Base-by-base conservation (phyloP, 2,329 filamentous ascomycete species). In the Sarocladium brachiariae region DNA sequence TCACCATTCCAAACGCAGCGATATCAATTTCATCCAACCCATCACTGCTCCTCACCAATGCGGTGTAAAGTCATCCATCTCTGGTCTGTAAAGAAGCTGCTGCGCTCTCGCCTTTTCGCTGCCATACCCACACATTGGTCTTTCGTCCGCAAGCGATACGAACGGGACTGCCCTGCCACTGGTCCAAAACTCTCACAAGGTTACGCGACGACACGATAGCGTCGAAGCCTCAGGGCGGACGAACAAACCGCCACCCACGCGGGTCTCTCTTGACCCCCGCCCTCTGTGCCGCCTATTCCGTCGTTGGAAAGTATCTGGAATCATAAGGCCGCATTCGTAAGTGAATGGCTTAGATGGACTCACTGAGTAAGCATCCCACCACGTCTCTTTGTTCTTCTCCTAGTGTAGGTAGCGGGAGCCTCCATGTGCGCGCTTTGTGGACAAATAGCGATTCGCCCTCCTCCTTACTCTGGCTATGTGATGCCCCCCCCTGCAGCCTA, bases 331-430 rank as follows among this genome's bases (percentile, higher is more conserved):
- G 43, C 24, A 30, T 47, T 18, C 10, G 31, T 35, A n/a, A 24
- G 46, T 21, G 33, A 47, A 35, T 49, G 33, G 46, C 24, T 31
- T 49, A 55, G 43, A 64, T 64, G 62, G 48, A 56, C 52, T 60
- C 61, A 45, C 60, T 64, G 51, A 64, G 61, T 64, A 63, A 63
- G 61, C 56, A 30, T 14, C 30, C 51, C 52, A 55, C 53, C 24
- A 23, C 50, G 4, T 30, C n/a, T 47, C 43, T 33, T 47, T 37
- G 31, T 49, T 49, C 25, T 49, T 34, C 18, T 33, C 30, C 25
- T 16, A 9, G 5, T 21, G 16, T 6, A 6, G 38, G 16, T 24
- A 7, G 21, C 24, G 16, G 5, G 38, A 10, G 9, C n/a, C 18
- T 8, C n/a, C 5, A n/a, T 13, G 33, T 18, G 33, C n/a, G 33